These are phyloP conservation scores for Sisymbrium irio DNA, from an alignment of 345 rosid genomes.

Conservation along the genomic window DNA sequence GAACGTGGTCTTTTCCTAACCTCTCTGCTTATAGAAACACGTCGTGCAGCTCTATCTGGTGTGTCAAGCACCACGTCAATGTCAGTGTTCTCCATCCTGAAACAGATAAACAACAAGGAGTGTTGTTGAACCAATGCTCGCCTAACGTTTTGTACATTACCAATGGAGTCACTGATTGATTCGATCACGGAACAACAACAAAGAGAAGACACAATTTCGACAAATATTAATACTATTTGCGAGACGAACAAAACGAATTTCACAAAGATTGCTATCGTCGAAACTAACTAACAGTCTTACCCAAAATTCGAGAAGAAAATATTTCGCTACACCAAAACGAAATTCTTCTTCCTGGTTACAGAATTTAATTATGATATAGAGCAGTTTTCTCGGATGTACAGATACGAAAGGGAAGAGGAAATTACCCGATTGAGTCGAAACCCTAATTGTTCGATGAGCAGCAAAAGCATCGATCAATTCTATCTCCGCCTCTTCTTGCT, in stretches of 20 bases:
- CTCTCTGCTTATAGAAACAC: constrained; percentile 23
- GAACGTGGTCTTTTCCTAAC: constrained; percentile 36
- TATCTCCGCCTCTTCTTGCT: constrained; percentile 1
- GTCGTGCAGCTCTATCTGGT: constrained; percentile 60
- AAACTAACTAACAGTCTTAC: neutral
- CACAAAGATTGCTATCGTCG: neutral
- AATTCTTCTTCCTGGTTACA: neutral
- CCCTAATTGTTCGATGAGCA: constrained; percentile 28
- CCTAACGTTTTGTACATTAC: neutral
- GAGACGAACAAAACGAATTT: neutral
- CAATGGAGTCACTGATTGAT: too few relatives aligned
- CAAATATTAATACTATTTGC: neutral
- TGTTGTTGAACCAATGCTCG: neutral
- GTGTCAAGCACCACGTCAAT: constrained; percentile 72
- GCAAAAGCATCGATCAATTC: constrained; percentile 7
- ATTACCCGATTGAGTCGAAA: constrained; percentile 27
- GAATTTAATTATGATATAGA: neutral
- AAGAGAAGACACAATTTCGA: neutral
- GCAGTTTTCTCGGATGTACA: neutral
- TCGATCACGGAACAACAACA: too few relatives aligned
- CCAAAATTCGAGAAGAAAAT: too few relatives aligned
- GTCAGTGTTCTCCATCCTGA: constrained; percentile 73
- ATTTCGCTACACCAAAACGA: neutral
- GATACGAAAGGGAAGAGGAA: neutral
- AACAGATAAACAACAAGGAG: neutral